Conservation (phyloP, 306 rosid genomes). For the Boehmeria nivea region DNA sequence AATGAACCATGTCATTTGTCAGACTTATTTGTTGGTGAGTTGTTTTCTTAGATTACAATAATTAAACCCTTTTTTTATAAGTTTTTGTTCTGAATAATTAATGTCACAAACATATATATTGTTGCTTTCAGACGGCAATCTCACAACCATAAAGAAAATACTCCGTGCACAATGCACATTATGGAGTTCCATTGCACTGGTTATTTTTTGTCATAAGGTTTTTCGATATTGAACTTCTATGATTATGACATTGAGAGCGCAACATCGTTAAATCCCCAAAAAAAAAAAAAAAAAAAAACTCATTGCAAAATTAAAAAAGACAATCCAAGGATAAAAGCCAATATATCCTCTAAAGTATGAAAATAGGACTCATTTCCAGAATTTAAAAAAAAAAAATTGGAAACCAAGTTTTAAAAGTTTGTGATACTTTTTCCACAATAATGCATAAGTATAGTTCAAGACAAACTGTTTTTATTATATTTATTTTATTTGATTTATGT, state of each 20-base stretch:
- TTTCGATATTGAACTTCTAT: background rate
- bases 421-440: no score
- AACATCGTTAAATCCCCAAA: background rate
- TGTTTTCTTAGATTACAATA: background rate
- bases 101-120: background rate
- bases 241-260: background rate
- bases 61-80: no score
- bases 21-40: background rate
- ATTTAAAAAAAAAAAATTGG: no score
- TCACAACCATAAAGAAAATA: background rate
- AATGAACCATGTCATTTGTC: background rate
- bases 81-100: background rate
- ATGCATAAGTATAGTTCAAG: no score
- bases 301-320: no score
- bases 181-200: background rate
- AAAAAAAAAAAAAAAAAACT: no score
- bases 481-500: no score
- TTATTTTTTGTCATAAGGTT: background rate
- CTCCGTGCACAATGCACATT: background rate
- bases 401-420: no score
- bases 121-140: background rate
- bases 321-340: no score
- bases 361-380: no score
- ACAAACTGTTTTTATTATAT: no score
- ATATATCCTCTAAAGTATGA: no score